These are phyloP conservation scores for Pseudocercospora fuligena DNA, from an alignment of 2,329 filamentous ascomycete species.

Conservation along the genomic window DNA sequence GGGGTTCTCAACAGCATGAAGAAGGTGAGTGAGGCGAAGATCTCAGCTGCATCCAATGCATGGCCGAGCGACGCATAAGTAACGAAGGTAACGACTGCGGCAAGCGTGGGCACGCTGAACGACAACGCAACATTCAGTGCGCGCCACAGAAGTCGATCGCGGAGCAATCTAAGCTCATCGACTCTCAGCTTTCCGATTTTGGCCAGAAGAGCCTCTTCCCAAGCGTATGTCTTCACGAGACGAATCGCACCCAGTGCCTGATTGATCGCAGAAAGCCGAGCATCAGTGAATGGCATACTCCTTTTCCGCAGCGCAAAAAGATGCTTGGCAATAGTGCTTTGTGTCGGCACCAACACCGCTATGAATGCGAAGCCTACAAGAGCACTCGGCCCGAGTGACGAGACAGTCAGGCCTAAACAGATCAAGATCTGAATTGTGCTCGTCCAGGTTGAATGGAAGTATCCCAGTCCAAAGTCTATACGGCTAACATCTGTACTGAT, in stretches of 20 bases:
- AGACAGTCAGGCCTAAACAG: constrained; percentile 10
- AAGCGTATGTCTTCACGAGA: no score
- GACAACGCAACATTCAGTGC: no score
- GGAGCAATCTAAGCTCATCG: no score
- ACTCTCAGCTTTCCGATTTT: no score
- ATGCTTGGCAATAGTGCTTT: constrained; percentile 9
- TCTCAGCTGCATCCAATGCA: constrained; percentile 13
- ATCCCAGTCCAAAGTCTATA: constrained; percentile 13
- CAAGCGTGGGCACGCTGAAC: no score
- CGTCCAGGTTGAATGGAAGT: constrained; percentile 13
- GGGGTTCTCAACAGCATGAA: constrained; percentile 18
- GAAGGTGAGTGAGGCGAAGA: constrained; percentile 11
- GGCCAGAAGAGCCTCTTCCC: no score
- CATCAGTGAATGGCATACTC: no score
- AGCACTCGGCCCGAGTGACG: constrained; percentile 8
- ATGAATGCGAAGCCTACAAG: constrained; percentile 10
- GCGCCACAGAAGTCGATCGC: no score
- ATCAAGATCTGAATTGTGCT: constrained; percentile 10
- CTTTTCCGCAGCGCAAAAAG: constrained; percentile 8
- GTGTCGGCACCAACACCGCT: constrained; percentile 12
- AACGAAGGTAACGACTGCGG: constrained; percentile 12
- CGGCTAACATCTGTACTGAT: constrained; percentile 15
- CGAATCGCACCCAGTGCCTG: no score
- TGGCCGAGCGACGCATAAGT: constrained; percentile 12
- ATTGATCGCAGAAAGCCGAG: no score